Evolutionary conservation across 2,329 filamentous ascomycete species (phyloP).

Genomic region (Ophiosphaerella herpotricha): DNA sequence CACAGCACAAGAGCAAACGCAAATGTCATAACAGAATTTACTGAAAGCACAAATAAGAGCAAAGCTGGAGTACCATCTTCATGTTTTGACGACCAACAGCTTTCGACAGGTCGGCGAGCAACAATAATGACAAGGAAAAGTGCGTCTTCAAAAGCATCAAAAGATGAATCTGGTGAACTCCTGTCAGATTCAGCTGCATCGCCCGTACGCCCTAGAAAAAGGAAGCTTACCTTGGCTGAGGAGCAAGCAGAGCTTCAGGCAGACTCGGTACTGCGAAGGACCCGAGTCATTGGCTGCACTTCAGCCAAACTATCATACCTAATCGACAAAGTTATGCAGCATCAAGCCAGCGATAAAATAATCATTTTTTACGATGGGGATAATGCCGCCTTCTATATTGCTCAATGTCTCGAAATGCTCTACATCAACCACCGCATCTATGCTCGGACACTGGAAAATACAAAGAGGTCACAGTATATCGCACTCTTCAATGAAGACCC

Average conservation of each 20-base stretch:
- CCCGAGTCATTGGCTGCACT: constrained; percentile 74
- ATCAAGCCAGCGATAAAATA: constrained; percentile 79
- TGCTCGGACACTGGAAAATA: constrained; percentile 64
- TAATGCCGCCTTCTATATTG: constrained; percentile 84
- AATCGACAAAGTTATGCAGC: constrained; percentile 69
- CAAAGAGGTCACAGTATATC: constrained; percentile 74
- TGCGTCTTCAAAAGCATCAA: constrained; percentile 23
- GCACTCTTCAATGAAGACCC: constrained; percentile 73
- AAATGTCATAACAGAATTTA: constrained; percentile 23
- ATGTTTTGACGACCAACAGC: constrained; percentile 43
- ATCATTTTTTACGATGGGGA: constrained; percentile 91
- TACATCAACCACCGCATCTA: constrained; percentile 69
- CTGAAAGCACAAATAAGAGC: constrained; percentile 11
- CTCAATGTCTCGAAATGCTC: constrained; percentile 76
- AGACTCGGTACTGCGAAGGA: constrained; percentile 61
- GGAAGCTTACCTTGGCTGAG: constrained; percentile 38
- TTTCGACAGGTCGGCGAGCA: constrained; percentile 35
- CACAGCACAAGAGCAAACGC: constrained; percentile 32
- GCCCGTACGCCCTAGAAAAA: constrained; percentile 30
- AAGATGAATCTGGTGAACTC: not conserved
- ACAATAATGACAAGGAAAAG: constrained; percentile 22
- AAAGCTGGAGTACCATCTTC: constrained; percentile 50
- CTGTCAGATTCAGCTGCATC: constrained; percentile 9
- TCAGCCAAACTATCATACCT: constrained; percentile 90
- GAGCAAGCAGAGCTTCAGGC: constrained; percentile 38